Base-by-base conservation (phyloP, 2,329 filamentous ascomycete genomes). In the Colletotrichum gloeosporioides region DNA sequence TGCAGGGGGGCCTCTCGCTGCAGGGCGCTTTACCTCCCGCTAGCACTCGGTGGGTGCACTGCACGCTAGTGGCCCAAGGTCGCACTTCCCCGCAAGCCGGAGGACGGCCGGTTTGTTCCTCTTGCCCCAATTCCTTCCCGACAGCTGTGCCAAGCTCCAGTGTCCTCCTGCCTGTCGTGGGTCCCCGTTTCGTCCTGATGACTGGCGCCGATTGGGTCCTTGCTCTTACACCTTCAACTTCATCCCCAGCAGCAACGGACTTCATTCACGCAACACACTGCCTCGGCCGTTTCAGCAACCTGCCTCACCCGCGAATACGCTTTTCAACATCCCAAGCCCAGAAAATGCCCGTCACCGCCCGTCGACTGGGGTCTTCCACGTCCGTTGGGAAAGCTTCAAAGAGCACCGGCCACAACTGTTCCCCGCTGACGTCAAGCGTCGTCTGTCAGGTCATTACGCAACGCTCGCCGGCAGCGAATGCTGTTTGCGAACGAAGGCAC, bases 251-350 rank as follows among this genome's bases (percentile, higher is more conserved):
- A 44, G n/a, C 61, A 64, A 25, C 53, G 22, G 53, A 62, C 53
- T 67, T 36, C 18, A 49, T 49, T 62, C 34, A 22, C 64, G 29
- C 64, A 66, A 27, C 49, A 74, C 39, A 13, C n/a, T 69, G 34
- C 71, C 74, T 76, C 70, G 74, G 74, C 59, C 39, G 74, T 76
- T 76, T 76, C 70, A 76, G 64, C 64, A 39, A 18, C 25, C 12
- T 53, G 22, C 25, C 32, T n/a, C 39, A 68, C 36, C 32, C 15
- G 34, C 36, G n/a, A 59, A 71, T 31, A 68, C 22, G n/a, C 73
- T 68, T 68, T 32, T 22, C 39, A 64, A 9, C 27, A 13, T 22
- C 31, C 44, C 61, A 32, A 64, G 49, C 55, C 36, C n/a, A n/a
- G 32, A 49, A 27, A n/a, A 34, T 25, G 32, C 25, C 29, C 49